phyloP scores from a whole-genome alignment of 371 early-diverging fungal species.

The Mortierella sp. region DNA sequence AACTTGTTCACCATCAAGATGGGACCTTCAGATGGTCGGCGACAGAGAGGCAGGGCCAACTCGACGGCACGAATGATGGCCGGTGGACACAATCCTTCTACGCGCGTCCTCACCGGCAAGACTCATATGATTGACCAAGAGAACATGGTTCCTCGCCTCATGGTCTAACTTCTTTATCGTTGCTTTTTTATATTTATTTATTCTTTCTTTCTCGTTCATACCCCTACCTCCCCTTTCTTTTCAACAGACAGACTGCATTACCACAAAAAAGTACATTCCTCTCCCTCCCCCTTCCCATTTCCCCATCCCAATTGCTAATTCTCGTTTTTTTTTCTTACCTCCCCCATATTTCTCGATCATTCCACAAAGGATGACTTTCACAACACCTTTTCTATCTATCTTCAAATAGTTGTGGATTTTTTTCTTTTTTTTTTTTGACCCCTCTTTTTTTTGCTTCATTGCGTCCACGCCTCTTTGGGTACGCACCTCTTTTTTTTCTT shows the following conservation, averaged over 20 bases:
- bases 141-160: slow-evolving; percentile 18
- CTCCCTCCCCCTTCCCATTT: neutral
- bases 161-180: neutral
- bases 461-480: neutral
- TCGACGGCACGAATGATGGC: slow-evolving; percentile 3
- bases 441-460: slow-evolving; percentile 7
- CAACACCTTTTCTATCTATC: slow-evolving; percentile 24
- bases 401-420: slow-evolving; percentile 30
- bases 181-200: neutral
- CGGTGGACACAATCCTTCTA: slow-evolving; percentile 12
- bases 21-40: neutral
- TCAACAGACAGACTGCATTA: slow-evolving; percentile 3
- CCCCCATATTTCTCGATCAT: slow-evolving; percentile 1
- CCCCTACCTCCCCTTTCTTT: neutral
- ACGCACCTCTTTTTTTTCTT: neutral
- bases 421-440: slow-evolving; percentile 23
- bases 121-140: slow-evolving; percentile 1
- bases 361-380: slow-evolving; percentile 33
- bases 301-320: slow-evolving; percentile 5
- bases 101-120: slow-evolving; percentile 29
- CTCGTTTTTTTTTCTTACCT: neutral
- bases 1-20: slow-evolving; percentile 30
- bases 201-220: neutral
- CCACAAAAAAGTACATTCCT: neutral
- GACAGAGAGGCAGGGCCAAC: slow-evolving; percentile 4